Evolutionary conservation across 1,139 yeast genomes (phyloP), one percentile per base, ranked within the genome.

Genomic region (Meyerozyma guilliermondii): DNA sequence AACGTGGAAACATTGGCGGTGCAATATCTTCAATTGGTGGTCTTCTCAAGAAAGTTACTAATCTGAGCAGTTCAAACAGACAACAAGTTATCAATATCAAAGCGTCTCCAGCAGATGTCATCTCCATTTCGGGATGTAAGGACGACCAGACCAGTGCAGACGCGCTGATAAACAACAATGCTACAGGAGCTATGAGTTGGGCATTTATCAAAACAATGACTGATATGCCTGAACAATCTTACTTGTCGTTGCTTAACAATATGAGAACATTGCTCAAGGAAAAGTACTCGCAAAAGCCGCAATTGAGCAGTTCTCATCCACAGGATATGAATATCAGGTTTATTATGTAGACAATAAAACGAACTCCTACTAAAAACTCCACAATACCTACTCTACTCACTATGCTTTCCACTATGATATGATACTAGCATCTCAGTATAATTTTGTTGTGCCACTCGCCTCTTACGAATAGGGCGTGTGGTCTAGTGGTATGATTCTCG

Each of bases 161-260:
- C 61, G 86, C 97, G 1, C 70, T 69, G 23, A 91, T 85, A 57
- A 81, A 79, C 41, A 95, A 96, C 22, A 67, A 66, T 36, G 81
- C 86, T 36, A 88, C 96, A 0, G 98, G 98, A 45, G 98, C 98
- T 18, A 87, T 91, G 95, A 85, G 95, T 40, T 88, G 84, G 74
- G 86, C 97, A 1, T 89, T 91, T 57, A 78, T 88, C 46, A 74
- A 77, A 48, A 94, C 86, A 20, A 68, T 91, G 70, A 60, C 72
- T 29, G 72, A 74, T 44, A 76, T 79, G 56, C 87, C 91, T 5
- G 75, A 80, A 53, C 96, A 89, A 66, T 74, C 85, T 26, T 91
- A 85, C 59, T 62, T 88, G 53, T 78, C 91, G 11, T 71, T 91
- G 53, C 72, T 91, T 62, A 88, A 88, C 63, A 82, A 83, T 52